Evolutionary conservation across 23 red algal genomes (phyloP).

Genomic region (Cyanidiococcus yangmingshanensis): DNA sequence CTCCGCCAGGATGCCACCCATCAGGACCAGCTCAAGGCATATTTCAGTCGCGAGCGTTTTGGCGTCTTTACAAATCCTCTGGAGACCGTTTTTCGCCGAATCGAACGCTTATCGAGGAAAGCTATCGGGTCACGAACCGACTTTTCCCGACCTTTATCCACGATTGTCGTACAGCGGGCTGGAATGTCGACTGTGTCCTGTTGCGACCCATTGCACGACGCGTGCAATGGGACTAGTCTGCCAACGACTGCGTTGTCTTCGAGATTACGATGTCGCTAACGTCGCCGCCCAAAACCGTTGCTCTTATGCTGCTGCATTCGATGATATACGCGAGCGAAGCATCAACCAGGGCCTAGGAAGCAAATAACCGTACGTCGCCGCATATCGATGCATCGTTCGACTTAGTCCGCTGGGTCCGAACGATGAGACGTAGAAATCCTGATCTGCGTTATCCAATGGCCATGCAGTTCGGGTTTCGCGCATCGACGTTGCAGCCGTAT

Average conservation of each 20-base stretch:
- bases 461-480: background rate
- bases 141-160: slow-evolving; percentile 59
- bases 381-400: too few relatives aligned
- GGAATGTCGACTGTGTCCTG: slow-evolving; percentile 49
- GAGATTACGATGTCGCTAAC: too few relatives aligned
- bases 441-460: too few relatives aligned
- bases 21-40: slow-evolving; percentile 70
- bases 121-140: slow-evolving; percentile 45
- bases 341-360: too few relatives aligned
- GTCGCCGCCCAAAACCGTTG: too few relatives aligned
- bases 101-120: slow-evolving; percentile 60
- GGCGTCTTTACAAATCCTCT: slow-evolving; percentile 52
- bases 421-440: too few relatives aligned
- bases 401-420: too few relatives aligned
- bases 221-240: slow-evolving; percentile 36
- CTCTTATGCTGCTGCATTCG: too few relatives aligned
- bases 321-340: too few relatives aligned
- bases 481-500: background rate
- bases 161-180: slow-evolving; percentile 49
- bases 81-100: slow-evolving; percentile 51
- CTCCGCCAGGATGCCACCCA: slow-evolving; percentile 66
- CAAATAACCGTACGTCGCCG: too few relatives aligned
- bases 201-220: slow-evolving; percentile 56
- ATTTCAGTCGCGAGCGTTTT: slow-evolving; percentile 86
- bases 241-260: too few relatives aligned